Evolutionary conservation across 495 filamentous ascomycete species (phyloP), one percentile per base, ranked within the genome.

Genomic region (Xylaria venustula): DNA sequence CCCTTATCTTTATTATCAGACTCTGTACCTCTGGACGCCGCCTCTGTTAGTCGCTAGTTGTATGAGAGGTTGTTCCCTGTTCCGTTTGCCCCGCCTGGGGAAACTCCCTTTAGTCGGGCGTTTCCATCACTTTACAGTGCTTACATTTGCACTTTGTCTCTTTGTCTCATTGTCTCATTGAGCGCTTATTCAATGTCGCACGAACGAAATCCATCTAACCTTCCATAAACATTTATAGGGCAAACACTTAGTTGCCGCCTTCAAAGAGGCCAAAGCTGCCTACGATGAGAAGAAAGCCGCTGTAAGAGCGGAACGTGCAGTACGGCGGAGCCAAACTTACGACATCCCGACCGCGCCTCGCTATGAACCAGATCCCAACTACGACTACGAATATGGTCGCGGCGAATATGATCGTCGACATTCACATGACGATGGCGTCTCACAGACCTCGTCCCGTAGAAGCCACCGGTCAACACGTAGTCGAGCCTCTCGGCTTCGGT

Each of bases 221-320:
- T 37, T 37, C 28, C 42, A 20, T 40, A 19, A 52, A 54, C 41
- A 15, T 52, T 25, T 42, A 52, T 72, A 96, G 92, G 91, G 89
- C 73, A 96, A 93, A 78, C 90, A 95, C 61, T 77, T 97, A 28
- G 83, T 95, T 66, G 85, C 84, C 64, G 87, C 96, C 63, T 92
- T 94, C 80, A 92, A 87, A 72, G 90, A 96, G 59, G 92, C 92
- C 58, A 91, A 89, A 70, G 85, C 86, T 28, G 89, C 91, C 46
- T 97, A 97, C 71, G 82, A 85, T 45, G 90, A 95, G 67, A 85
- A 87, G 67, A 94, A 93, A 69, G 87, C 90, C 9, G 85, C 90
- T 63, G 79, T 92, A 63, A 82, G 85, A 68, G 85, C 88, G 12
- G 81, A 86, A 63, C 86, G 88, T 49, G 64, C 72, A 1, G 66